phyloP scores from a whole-genome alignment of 805 yeast genomes.

The Spathaspora girioi region DNA sequence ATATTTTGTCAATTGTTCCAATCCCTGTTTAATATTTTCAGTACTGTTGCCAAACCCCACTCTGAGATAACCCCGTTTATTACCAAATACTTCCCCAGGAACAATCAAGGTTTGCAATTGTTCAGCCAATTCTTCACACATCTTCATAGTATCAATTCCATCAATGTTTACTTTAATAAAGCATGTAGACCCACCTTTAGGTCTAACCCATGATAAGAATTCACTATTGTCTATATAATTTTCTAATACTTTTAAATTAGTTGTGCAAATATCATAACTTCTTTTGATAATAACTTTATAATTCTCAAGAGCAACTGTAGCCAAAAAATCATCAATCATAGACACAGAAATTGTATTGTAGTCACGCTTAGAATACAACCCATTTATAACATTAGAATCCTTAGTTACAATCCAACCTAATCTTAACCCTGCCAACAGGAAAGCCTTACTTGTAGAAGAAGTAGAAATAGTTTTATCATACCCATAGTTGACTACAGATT shows the following conservation, averaged over 20 bases:
- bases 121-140: constrained; percentile 35
- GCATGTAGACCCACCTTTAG: constrained; percentile 47
- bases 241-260: constrained; percentile 33
- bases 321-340: constrained; percentile 43
- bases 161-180: constrained; percentile 32
- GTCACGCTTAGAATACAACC: constrained; percentile 41
- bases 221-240: constrained; percentile 31
- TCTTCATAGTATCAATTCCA: constrained; percentile 23
- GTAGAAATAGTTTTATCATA: constrained; percentile 44
- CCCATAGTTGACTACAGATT: constrained; percentile 36
- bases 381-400: constrained; percentile 24
- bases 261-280: constrained; percentile 35
- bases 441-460: constrained; percentile 53
- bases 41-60: constrained; percentile 47
- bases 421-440: constrained; percentile 50
- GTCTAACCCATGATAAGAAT: constrained; percentile 36
- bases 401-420: constrained; percentile 49
- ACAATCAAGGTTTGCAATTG: constrained; percentile 34
- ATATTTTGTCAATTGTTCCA: constrained; percentile 17
- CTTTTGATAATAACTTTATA: constrained; percentile 31
- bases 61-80: constrained; percentile 39
- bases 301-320: constrained; percentile 40
- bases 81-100: constrained; percentile 48
- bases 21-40: constrained; percentile 31
- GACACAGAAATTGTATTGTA: constrained; percentile 50